phyloP scores from a whole-genome alignment of 768 basidiomycete genomes.

The Boletus rex-veris region DNA sequence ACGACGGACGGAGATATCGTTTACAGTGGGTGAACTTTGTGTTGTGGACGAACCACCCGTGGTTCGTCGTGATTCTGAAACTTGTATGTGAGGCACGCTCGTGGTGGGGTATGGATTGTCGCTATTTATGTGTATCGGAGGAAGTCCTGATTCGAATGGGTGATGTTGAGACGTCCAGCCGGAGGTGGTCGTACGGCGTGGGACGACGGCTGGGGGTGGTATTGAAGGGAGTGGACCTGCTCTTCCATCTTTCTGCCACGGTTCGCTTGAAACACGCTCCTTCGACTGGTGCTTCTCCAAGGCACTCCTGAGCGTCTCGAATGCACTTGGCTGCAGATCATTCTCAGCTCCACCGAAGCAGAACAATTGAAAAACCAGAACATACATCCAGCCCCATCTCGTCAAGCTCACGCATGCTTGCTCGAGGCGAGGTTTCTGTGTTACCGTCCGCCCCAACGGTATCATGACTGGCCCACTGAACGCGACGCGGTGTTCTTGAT shows the following conservation, averaged over 20 bases:
- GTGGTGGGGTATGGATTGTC: constrained; percentile 19
- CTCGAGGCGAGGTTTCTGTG: constrained; percentile 4
- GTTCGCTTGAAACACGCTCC: constrained; percentile 2
- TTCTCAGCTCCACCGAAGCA: not conserved
- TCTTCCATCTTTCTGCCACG: not conserved
- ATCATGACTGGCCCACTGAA: constrained; percentile 47
- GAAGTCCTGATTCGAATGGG: not conserved
- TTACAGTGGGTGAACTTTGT: constrained; percentile 9
- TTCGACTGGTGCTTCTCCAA: constrained; percentile 47
- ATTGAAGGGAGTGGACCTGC: constrained; percentile 5
- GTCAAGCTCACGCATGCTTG: constrained; percentile 44
- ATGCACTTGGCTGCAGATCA: constrained; percentile 41
- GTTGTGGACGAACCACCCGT: not conserved
- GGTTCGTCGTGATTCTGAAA: constrained; percentile 2
- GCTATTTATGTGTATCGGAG: not conserved
- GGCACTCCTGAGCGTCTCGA: constrained; percentile 46
- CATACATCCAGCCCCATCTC: constrained; percentile 53
- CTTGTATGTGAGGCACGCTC: not conserved
- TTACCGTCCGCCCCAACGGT: constrained; percentile 9
- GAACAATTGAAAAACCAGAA: not conserved
- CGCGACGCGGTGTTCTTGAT: constrained; percentile 46
- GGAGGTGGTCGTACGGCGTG: constrained; percentile 6
- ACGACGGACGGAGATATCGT: not conserved
- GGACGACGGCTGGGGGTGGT: constrained; percentile 6
- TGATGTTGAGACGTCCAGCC: not conserved